Evolutionary conservation across 768 basidiomycete genomes (phyloP).

Genomic region (Pholiota conissans): DNA sequence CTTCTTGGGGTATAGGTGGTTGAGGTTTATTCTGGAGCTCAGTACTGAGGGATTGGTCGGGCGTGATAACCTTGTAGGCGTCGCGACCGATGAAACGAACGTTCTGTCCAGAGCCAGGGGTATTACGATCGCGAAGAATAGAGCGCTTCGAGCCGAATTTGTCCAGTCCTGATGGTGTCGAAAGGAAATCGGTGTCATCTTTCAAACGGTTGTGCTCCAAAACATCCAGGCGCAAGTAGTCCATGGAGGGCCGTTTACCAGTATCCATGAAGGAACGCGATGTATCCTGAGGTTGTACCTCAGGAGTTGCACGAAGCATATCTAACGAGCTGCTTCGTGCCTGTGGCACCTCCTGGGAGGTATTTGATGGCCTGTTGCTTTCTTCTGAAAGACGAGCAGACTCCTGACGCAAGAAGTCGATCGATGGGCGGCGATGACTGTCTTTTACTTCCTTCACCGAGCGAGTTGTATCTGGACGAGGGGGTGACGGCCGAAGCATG

Average conservation of each 20-base stretch:
- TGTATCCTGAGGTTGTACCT: constrained; percentile 20
- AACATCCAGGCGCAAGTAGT: constrained; percentile 33
- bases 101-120: constrained; percentile 76
- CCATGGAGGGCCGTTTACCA: constrained; percentile 35
- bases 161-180: constrained; percentile 32
- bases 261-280: constrained; percentile 24
- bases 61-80: constrained; percentile 63
- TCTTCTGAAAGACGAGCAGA: constrained; percentile 1
- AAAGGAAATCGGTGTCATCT: constrained; percentile 26
- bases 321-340: constrained; percentile 27
- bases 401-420: constrained; percentile 24
- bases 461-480: constrained; percentile 5
- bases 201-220: constrained; percentile 17
- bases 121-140: constrained; percentile 69
- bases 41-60: constrained; percentile 54
- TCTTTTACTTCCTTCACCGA: constrained; percentile 7
- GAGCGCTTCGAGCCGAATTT: constrained; percentile 62
- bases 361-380: constrained; percentile 15
- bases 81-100: constrained; percentile 78
- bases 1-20: constrained; percentile 27
- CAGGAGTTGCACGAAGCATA: constrained; percentile 25
- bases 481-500: constrained; percentile 23
- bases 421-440: background rate
- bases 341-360: background rate
- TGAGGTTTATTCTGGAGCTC: constrained; percentile 35